phyloP scores from a whole-genome alignment of 2,329 filamentous ascomycete species.

The Microthyrium microscopicum region DNA sequence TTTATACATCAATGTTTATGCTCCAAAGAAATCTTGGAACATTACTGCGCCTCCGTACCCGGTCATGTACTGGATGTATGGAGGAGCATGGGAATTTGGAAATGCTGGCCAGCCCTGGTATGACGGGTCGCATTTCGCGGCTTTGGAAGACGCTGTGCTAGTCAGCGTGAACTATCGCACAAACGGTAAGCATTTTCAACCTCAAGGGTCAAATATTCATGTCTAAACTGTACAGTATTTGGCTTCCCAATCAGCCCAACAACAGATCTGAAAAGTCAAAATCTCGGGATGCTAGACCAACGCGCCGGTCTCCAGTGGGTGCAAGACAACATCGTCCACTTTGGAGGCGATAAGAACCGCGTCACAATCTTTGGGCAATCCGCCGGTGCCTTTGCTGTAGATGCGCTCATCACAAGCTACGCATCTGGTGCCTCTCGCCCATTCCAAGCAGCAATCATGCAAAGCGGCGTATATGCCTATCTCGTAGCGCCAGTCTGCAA shows the following conservation, averaged over 20 bases:
- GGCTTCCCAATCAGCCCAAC: neutral
- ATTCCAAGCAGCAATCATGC: neutral
- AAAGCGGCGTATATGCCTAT: no score
- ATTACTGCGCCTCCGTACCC: no score
- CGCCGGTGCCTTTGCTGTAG: neutral
- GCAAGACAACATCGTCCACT: constrained; percentile 24
- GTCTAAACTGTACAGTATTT: neutral
- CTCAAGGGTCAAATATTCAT: neutral
- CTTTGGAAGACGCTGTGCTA: constrained; percentile 15
- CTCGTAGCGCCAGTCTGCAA: no score
- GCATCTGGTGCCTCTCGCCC: neutral
- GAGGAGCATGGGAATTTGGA: constrained; percentile 12
- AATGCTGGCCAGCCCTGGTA: neutral
- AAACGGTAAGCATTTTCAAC: neutral
- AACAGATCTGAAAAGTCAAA: constrained; percentile 9
- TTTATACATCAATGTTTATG: constrained; percentile 43
- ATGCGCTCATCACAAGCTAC: neutral
- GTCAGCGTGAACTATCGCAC: constrained; percentile 21
- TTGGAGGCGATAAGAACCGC: constrained; percentile 15
- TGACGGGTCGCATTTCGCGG: neutral
- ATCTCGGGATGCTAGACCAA: constrained; percentile 26
- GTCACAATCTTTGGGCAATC: neutral
- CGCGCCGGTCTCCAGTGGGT: constrained; percentile 30
- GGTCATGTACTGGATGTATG: constrained; percentile 41
- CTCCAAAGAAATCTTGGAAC: constrained; percentile 24